Evolutionary conservation across 768 basidiomycete genomes (phyloP).

Genomic region (Nidularia sp.): DNA sequence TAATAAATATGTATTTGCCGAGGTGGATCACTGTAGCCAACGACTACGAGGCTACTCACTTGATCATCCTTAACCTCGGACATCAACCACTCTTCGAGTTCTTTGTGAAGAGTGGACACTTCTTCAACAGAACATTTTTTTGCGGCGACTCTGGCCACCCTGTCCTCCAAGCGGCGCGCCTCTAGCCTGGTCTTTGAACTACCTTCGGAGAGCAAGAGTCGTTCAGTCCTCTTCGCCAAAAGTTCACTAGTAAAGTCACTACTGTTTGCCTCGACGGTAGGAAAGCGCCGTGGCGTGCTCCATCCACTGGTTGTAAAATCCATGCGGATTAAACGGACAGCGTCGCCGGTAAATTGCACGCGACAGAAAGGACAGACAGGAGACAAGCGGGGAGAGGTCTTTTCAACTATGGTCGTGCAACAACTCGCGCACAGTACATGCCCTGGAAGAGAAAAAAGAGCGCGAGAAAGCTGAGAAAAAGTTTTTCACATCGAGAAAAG

Average conservation of each 20-base stretch:
- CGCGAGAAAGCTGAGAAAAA: constrained; percentile 15
- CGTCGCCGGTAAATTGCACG: constrained; percentile 63
- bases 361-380: constrained; percentile 86
- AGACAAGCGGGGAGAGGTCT: constrained; percentile 64
- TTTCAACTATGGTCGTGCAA: constrained; percentile 78
- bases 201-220: constrained; percentile 42
- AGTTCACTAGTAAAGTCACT: constrained; percentile 32
- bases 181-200: constrained; percentile 43
- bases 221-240: constrained; percentile 42
- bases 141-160: constrained; percentile 71
- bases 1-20: background rate
- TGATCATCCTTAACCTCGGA: constrained; percentile 62
- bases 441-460: constrained; percentile 37
- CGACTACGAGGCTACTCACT: constrained; percentile 36
- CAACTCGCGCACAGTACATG: constrained; percentile 78
- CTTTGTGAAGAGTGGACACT: constrained; percentile 71
- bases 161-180: constrained; percentile 69
- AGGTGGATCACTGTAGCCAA: constrained; percentile 1
- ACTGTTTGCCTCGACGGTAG: constrained; percentile 46
- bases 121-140: constrained; percentile 90
- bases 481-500: constrained; percentile 17
- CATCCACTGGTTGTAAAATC: constrained; percentile 70
- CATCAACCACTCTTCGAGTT: constrained; percentile 73
- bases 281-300: constrained; percentile 59
- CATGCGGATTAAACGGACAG: constrained; percentile 73